phyloP scores from a whole-genome alignment of 345 rosid species.

The Salix koriyanagi region DNA sequence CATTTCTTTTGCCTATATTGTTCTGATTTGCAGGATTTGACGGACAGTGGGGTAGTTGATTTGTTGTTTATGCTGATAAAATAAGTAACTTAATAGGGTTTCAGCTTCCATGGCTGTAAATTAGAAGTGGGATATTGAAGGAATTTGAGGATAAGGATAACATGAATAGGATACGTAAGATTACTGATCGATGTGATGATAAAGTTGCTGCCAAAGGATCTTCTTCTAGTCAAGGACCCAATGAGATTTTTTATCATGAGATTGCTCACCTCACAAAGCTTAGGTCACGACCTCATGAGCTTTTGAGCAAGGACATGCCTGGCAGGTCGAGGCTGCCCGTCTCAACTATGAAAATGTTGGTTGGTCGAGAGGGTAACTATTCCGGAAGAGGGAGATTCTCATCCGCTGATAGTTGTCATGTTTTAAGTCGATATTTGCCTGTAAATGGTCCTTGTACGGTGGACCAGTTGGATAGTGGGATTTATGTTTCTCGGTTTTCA shows the following conservation, averaged over 20 bases:
- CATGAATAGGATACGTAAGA: constrained; percentile 31
- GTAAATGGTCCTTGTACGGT: constrained; percentile 43
- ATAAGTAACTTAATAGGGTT: background rate
- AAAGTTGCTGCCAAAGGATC: constrained; percentile 11
- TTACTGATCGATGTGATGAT: constrained; percentile 17
- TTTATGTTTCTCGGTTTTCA: constrained; percentile 65
- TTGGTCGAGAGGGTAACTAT: constrained; percentile 55
- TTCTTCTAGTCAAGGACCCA: background rate
- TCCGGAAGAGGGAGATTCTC: constrained; percentile 60
- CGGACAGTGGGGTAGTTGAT: no score
- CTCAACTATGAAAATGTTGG: constrained; percentile 57
- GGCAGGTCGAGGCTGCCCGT: constrained; percentile 36
- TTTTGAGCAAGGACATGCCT: constrained; percentile 19
- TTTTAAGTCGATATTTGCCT: constrained; percentile 56
- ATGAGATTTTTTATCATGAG: constrained; percentile 35
- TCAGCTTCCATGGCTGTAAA: background rate
- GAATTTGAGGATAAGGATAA: background rate
- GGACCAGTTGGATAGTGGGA: constrained; percentile 36
- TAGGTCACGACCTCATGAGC: constrained; percentile 44
- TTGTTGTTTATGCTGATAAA: background rate
- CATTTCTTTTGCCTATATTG: background rate
- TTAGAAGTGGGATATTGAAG: background rate
- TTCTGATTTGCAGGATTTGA: background rate
- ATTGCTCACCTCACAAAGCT: constrained; percentile 49
- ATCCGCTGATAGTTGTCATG: constrained; percentile 52